Percentiles rank a stretch among this genome's conserved stretches.
Evolutionary conservation across 2,329 filamentous ascomycete species (phyloP).

Genomic region (Fonsecaea erecta): DNA sequence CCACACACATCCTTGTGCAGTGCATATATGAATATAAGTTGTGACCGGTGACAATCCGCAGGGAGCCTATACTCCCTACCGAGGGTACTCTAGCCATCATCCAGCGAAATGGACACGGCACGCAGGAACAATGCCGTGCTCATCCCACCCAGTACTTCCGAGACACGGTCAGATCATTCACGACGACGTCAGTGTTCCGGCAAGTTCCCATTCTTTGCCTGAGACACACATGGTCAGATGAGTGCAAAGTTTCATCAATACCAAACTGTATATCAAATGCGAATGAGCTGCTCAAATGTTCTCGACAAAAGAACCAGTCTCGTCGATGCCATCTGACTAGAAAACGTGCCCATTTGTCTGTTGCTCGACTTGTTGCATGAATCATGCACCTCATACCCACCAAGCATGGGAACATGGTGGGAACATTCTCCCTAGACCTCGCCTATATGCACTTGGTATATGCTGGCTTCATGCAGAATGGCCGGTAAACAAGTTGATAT

Average conservation of each 20-base stretch:
- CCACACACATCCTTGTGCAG: not conserved
- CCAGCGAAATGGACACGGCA: not conserved
- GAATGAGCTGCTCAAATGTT: too few species aligned
- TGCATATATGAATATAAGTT: not conserved
- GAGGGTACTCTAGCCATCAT: not conserved
- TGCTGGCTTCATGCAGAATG: not conserved
- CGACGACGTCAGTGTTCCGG: not conserved
- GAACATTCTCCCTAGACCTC: not conserved
- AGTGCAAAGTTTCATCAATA: not conserved
- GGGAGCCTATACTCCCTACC: not conserved
- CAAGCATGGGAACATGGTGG: not conserved
- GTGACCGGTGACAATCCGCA: not conserved
- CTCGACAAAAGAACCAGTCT: not conserved
- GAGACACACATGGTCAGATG: not conserved
- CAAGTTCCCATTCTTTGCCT: not conserved
- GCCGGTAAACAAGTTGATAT: too few species aligned
- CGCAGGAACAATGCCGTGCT: not conserved
- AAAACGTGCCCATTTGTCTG: not conserved
- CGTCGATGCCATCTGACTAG: not conserved
- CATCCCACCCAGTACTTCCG: not conserved
- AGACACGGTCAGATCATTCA: not conserved
- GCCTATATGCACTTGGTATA: too few species aligned
- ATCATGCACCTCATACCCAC: not conserved
- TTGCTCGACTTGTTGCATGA: not conserved
- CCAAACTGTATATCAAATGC: too few species aligned